phyloP scores from a whole-genome alignment of 768 basidiomycete genomes.

The Chalciporus chontae region DNA sequence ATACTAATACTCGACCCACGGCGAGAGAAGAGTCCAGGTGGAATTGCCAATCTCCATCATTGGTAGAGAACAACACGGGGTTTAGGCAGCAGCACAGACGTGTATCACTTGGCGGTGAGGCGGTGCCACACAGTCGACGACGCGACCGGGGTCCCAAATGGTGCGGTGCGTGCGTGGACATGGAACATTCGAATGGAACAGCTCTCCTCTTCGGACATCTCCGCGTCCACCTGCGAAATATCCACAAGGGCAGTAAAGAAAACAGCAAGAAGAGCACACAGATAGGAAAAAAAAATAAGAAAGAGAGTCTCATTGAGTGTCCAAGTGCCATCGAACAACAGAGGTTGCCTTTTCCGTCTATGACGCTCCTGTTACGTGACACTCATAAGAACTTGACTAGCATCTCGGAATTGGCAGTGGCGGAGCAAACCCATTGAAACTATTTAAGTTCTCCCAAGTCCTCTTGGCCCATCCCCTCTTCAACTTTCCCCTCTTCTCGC shows the following conservation, averaged over 20 bases:
- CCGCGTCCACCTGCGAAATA: constrained; percentile 2
- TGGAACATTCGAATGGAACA: constrained; percentile 29
- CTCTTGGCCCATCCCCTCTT: neutral
- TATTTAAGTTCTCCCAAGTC: neutral
- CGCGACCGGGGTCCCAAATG: neutral
- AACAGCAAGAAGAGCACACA: neutral
- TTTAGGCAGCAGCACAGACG: too few relatives aligned
- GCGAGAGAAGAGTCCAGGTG: too few relatives aligned
- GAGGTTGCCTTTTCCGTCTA: constrained; percentile 11
- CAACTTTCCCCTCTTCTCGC: neutral
- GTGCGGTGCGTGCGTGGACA: constrained; percentile 13
- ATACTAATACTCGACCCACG: too few relatives aligned
- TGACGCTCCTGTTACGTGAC: neutral
- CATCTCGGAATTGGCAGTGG: neutral
- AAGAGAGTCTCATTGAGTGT: neutral
- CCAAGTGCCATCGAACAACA: constrained; percentile 1
- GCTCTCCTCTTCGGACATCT: constrained; percentile 10
- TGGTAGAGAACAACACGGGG: too few relatives aligned
- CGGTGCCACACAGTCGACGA: too few relatives aligned
- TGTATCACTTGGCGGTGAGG: neutral
- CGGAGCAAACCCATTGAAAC: neutral
- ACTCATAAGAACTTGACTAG: too few relatives aligned
- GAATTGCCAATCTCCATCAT: too few relatives aligned
- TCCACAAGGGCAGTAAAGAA: neutral
- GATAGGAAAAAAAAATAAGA: neutral